Conservation (phyloP, 805 yeast genomes). For the Lachancea sp. region DNA sequence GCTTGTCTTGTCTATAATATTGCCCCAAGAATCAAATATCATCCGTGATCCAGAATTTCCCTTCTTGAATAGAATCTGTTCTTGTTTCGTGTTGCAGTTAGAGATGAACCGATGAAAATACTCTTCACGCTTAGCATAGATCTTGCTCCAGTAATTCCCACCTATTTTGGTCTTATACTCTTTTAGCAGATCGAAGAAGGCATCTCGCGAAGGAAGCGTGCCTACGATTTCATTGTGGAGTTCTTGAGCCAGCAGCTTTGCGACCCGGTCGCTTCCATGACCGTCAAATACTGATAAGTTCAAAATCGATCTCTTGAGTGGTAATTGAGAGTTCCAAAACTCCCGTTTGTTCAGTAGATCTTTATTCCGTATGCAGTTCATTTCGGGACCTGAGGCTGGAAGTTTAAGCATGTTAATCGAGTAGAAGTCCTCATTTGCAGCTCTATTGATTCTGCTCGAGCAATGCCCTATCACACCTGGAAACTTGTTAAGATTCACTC, state of each 20-base stretch:
- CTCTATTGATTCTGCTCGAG: conserved; percentile 67
- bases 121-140: conserved; percentile 45
- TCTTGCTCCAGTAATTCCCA: conserved; percentile 78
- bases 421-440: conserved; percentile 76
- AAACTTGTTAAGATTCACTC: conserved; percentile 24
- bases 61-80: conserved; percentile 25
- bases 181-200: conserved; percentile 41
- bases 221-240: conserved; percentile 50
- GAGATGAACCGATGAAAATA: conserved; percentile 32
- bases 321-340: conserved; percentile 11
- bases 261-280: conserved; percentile 82
- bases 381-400: conserved; percentile 31
- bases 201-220: conserved; percentile 27
- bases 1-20: conserved; percentile 31
- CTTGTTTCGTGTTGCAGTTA: conserved; percentile 32
- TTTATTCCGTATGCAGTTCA: conserved; percentile 17
- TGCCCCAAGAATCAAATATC: conserved; percentile 34
- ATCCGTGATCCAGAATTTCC: conserved; percentile 26
- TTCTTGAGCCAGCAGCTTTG: conserved; percentile 49
- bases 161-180: conserved; percentile 58
- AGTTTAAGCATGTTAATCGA: conserved; percentile 55
- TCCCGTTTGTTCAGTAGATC: conserved; percentile 17
- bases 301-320: conserved; percentile 39
- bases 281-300: conserved; percentile 84
- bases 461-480: conserved; percentile 60